These are phyloP conservation scores for Mycena galericulata DNA, from an alignment of 768 basidiomycete species.

Conservation along the genomic window DNA sequence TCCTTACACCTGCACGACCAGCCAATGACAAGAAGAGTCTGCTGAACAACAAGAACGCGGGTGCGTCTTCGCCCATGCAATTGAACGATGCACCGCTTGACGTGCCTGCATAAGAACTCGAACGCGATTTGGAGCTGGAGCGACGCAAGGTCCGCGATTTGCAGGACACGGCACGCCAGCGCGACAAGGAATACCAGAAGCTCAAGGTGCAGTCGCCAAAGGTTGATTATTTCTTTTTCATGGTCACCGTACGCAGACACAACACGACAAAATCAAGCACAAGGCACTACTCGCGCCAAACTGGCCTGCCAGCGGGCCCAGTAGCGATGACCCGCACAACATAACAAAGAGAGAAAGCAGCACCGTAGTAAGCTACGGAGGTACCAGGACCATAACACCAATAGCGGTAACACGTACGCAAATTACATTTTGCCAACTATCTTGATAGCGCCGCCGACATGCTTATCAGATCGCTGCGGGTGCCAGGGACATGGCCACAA, in stretches of 20 bases:
- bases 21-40: constrained; percentile 84
- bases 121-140: constrained; percentile 85
- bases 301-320: constrained; percentile 32
- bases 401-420: no score
- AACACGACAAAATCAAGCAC: constrained; percentile 87
- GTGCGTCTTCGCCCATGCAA: constrained; percentile 54
- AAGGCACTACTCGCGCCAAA: constrained; percentile 73
- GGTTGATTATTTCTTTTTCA: no score
- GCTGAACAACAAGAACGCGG: constrained; percentile 74
- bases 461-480: no score
- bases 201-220: constrained; percentile 86
- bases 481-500: no score
- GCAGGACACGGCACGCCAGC: constrained; percentile 79
- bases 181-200: constrained; percentile 90
- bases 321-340: constrained; percentile 43
- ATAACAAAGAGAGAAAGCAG: no score
- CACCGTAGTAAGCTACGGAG: no score
- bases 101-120: constrained; percentile 68
- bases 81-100: neutral
- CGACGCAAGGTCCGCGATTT: constrained; percentile 78
- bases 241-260: no score
- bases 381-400: no score
- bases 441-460: no score
- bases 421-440: no score
- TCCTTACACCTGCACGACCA: constrained; percentile 39